Percentiles rank a stretch among this genome's conserved stretches.
phyloP scores from a whole-genome alignment of 768 basidiomycete species.

The Dictyophora rubrovolvata region DNA sequence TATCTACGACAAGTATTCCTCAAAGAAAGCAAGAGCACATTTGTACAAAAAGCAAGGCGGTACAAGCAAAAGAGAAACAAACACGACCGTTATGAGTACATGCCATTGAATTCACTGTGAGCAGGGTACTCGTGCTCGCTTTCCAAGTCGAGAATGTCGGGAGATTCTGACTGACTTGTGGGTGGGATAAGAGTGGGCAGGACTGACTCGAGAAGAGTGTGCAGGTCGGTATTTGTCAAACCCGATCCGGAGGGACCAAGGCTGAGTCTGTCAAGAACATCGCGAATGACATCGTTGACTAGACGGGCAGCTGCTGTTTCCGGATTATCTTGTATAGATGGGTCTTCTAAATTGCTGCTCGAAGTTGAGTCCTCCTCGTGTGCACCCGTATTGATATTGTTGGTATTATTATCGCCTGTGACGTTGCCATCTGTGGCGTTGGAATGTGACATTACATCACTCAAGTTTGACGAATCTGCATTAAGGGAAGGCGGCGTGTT shows the following conservation, averaged over 20 bases:
- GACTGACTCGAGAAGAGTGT: constrained; percentile 1
- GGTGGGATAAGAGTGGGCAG: not conserved
- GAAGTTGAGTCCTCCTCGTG: not conserved
- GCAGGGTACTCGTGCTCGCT: constrained; percentile 15
- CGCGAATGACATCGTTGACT: constrained; percentile 9
- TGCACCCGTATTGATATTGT: not conserved
- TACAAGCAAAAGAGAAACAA: not conserved
- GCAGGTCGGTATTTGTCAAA: not conserved
- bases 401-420: too few relatives aligned
- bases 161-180: not conserved
- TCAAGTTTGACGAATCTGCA: too few relatives aligned
- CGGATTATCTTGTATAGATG: not conserved
- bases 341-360: not conserved
- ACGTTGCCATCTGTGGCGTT: too few relatives aligned
- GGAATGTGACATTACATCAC: too few relatives aligned
- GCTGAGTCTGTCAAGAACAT: constrained; percentile 9
- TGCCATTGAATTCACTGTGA: constrained; percentile 33
- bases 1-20: not conserved
- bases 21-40: too few relatives aligned
- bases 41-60: not conserved
- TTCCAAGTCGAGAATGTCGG: not conserved
- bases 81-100: constrained; percentile 41
- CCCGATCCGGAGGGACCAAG: not conserved
- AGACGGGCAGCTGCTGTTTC: not conserved
- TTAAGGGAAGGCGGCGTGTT: too few relatives aligned